Conservation (phyloP, 1,139 yeast species). For the Wickerhamomyces sp. region DNA sequence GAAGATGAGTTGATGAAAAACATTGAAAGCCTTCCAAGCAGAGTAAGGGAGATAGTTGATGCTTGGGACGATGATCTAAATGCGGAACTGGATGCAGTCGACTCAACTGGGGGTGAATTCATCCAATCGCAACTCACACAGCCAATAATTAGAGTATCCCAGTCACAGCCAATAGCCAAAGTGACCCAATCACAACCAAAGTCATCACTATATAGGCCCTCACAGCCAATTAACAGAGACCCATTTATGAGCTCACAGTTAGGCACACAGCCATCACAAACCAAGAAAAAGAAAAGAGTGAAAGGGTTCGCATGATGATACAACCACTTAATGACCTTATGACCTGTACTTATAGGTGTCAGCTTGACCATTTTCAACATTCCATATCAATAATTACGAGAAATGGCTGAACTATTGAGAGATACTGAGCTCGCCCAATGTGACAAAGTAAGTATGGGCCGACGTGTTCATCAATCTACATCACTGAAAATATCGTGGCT, state of each 20-base stretch:
- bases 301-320: slow-evolving; percentile 11
- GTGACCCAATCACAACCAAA: neutral
- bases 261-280: neutral
- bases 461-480: too few relatives aligned
- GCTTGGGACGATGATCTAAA: slow-evolving; percentile 18
- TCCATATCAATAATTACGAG: too few relatives aligned
- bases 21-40: slow-evolving; percentile 6
- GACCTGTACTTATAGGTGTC: too few relatives aligned
- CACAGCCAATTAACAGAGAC: neutral
- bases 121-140: neutral
- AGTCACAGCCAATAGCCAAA: slow-evolving; percentile 5
- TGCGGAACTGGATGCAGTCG: neutral
- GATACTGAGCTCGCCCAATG: too few relatives aligned
- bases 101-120: slow-evolving; percentile 1
- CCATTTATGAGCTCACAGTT: neutral
- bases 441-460: too few relatives aligned
- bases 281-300: slow-evolving; percentile 7
- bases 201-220: neutral
- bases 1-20: too few relatives aligned
- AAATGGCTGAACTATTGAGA: too few relatives aligned
- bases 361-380: too few relatives aligned
- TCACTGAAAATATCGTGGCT: too few relatives aligned
- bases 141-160: slow-evolving; percentile 4
- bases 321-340: too few relatives aligned
- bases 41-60: slow-evolving; percentile 8